phyloP scores from a whole-genome alignment of 371 early-diverging fungal genomes.

The Polyrhizophydium stewartii region DNA sequence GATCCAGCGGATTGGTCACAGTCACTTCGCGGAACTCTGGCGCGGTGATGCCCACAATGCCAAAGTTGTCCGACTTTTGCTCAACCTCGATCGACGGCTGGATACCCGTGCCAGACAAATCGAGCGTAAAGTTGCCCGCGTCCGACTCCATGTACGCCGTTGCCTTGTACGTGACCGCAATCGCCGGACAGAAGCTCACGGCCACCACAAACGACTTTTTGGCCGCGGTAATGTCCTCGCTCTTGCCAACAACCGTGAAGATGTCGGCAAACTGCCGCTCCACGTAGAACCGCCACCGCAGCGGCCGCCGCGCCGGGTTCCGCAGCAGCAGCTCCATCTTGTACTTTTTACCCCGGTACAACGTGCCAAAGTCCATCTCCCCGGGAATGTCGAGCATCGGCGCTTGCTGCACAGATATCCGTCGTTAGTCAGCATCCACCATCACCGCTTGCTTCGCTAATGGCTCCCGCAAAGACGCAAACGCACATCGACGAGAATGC shows the following conservation, averaged over 20 bases:
- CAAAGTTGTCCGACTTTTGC: constrained; percentile 28
- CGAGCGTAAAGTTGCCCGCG: constrained; percentile 26
- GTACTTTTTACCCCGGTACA: constrained; percentile 9
- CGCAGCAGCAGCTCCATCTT: constrained; percentile 25
- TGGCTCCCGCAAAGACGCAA: background rate
- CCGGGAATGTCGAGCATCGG: constrained; percentile 19
- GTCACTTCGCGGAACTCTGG: constrained; percentile 36
- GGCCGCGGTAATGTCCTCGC: constrained; percentile 28
- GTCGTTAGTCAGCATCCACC: background rate
- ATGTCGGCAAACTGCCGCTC: constrained; percentile 30
- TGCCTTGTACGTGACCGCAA: constrained; percentile 22
- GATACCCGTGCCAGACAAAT: constrained; percentile 27
- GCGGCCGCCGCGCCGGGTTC: constrained; percentile 33
- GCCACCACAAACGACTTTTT: constrained; percentile 16
- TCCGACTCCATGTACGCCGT: constrained; percentile 29
- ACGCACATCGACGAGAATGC: constrained; percentile 35
- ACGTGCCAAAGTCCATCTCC: constrained; percentile 32
- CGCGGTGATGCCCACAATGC: constrained; percentile 40
- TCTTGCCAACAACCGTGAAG: constrained; percentile 10
- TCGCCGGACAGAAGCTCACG: constrained; percentile 31
- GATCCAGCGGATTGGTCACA: constrained; percentile 22
- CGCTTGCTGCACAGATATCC: constrained; percentile 17
- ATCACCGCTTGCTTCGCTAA: background rate
- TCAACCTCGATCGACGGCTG: constrained; percentile 27
- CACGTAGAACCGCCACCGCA: constrained; percentile 34